Percentiles rank a stretch among this genome's conserved stretches.
Conservation (phyloP, 164 flowering plant species). For the Aristolochia fimbriata region DNA sequence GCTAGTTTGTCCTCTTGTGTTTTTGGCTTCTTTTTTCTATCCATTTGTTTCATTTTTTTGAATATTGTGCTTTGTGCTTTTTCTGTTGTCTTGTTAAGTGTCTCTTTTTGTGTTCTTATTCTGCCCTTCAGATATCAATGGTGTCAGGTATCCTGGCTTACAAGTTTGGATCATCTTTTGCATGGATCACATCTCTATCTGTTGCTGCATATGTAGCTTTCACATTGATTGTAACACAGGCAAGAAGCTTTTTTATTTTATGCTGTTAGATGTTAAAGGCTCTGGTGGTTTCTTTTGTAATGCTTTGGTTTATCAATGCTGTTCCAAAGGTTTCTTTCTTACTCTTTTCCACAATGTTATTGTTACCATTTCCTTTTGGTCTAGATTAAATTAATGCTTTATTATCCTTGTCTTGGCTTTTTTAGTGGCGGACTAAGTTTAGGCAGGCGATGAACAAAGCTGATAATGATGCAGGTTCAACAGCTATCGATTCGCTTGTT, state of each 20-base stretch:
- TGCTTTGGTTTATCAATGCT: too few relatives aligned
- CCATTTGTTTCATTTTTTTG: neutral
- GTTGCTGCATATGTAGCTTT: conserved; percentile 81
- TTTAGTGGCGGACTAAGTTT: conserved; percentile 96
- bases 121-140: conserved; percentile 78
- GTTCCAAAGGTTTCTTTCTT: too few relatives aligned
- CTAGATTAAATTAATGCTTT: too few relatives aligned
- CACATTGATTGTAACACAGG: conserved; percentile 90
- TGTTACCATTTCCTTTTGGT: too few relatives aligned
- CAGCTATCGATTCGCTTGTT: conserved; percentile 91
- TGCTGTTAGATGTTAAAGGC: too few relatives aligned
- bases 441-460: conserved; percentile 98
- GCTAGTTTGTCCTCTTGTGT: too few relatives aligned
- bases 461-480: conserved; percentile 95
- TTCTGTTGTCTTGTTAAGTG: neutral
- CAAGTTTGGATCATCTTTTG: conserved; percentile 94
- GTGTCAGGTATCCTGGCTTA: conserved; percentile 98
- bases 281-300: too few relatives aligned
- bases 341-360: too few relatives aligned
- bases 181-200: conserved; percentile 91
- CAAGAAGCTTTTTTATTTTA: conserved; percentile 13
- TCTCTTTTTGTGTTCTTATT: conserved; percentile 3
- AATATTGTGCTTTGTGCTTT: neutral
- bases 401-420: conserved; percentile 1
- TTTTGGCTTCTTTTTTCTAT: too few relatives aligned